Evolutionary conservation across 2,329 filamentous ascomycete genomes (phyloP).

Genomic region (Colletotrichum spinosum): DNA sequence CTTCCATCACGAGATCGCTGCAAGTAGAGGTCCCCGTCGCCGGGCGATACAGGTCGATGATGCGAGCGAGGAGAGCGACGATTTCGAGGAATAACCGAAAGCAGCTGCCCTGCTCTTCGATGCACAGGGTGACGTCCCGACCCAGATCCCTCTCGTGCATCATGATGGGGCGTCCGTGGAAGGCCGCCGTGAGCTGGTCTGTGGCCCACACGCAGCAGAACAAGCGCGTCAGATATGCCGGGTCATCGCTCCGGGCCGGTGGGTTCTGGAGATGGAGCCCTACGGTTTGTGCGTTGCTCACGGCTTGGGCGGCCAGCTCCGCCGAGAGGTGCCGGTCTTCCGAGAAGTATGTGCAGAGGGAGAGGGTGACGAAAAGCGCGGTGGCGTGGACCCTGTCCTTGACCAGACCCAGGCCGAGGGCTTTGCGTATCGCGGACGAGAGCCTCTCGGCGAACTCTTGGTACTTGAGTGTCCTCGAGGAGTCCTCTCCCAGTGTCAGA

Average conservation of each 20-base stretch:
- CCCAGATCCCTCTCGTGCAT: constrained; percentile 41
- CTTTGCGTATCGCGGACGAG: constrained; percentile 33
- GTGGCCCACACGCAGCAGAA: constrained; percentile 43
- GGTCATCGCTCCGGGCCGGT: constrained; percentile 36
- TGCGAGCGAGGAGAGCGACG: constrained; percentile 39
- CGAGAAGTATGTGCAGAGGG: constrained; percentile 37
- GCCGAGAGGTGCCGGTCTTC: constrained; percentile 36
- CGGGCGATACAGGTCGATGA: constrained; percentile 41
- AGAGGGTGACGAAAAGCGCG: constrained; percentile 49
- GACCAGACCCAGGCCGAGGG: constrained; percentile 19
- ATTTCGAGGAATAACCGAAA: constrained; percentile 41
- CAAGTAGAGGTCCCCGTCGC: constrained; percentile 26
- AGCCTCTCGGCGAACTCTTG: constrained; percentile 33
- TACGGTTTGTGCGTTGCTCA: constrained; percentile 41
- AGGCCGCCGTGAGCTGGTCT: constrained; percentile 41
- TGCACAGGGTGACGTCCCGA: constrained; percentile 38
- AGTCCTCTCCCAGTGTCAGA: constrained; percentile 32
- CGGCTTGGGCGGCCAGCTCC: constrained; percentile 40
- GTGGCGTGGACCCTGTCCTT: constrained; percentile 39
- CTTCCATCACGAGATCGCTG: constrained; percentile 22
- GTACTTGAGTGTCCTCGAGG: constrained; percentile 24
- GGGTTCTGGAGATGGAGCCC: constrained; percentile 42
- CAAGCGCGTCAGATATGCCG: constrained; percentile 37
- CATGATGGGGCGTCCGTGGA: constrained; percentile 41
- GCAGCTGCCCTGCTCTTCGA: constrained; percentile 38